These are phyloP conservation scores for Metarhizium guizhouense DNA, from an alignment of 2,329 filamentous ascomycete genomes.

Conservation along the genomic window DNA sequence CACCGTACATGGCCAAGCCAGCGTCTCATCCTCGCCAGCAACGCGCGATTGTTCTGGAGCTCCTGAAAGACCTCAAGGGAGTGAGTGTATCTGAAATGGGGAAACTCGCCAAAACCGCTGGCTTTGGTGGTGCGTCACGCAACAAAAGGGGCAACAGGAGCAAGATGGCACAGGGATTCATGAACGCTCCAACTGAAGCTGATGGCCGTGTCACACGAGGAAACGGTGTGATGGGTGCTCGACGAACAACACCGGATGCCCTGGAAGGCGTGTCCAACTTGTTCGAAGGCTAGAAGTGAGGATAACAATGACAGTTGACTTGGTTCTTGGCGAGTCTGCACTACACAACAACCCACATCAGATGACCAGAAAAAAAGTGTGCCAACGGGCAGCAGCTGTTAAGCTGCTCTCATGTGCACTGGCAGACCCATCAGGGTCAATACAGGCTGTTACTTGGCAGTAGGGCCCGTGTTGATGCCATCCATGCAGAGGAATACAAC, in stretches of 20 bases:
- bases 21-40: slow-evolving; percentile 63
- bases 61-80: slow-evolving; percentile 79
- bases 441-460: not conserved
- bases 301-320: not conserved
- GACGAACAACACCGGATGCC: slow-evolving; percentile 37
- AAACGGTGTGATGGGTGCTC: slow-evolving; percentile 16
- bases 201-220: slow-evolving; percentile 19
- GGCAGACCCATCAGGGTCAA: not conserved
- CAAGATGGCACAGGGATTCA: slow-evolving; percentile 57
- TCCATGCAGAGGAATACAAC: not conserved
- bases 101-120: slow-evolving; percentile 55
- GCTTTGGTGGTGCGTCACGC: slow-evolving; percentile 19
- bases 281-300: slow-evolving; percentile 28
- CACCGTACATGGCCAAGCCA: slow-evolving; percentile 50
- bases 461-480: not conserved
- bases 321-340: not conserved
- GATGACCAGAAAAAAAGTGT: no score
- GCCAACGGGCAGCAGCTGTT: no score
- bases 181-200: slow-evolving; percentile 39
- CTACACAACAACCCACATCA: no score
- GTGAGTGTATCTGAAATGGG: slow-evolving; percentile 92
- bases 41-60: slow-evolving; percentile 69
- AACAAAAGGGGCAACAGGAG: slow-evolving; percentile 20
- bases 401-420: not conserved
- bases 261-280: slow-evolving; percentile 47